Base-by-base conservation (phyloP, 2,329 filamentous ascomycete species). In the Mycosphaerelloides madeirae region DNA sequence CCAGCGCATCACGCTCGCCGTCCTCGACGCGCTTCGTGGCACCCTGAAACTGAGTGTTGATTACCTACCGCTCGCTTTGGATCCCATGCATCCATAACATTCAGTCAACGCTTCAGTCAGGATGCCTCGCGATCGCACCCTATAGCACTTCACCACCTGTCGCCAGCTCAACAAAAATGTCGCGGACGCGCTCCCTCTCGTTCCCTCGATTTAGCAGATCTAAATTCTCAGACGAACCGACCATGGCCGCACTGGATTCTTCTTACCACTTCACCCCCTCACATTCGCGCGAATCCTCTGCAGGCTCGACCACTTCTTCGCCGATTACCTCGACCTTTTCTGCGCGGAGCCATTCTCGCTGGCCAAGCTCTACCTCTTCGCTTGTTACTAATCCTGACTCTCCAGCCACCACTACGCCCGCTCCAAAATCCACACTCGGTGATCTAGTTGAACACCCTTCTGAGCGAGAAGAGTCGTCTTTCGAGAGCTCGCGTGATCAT, bases 371-470 rank as follows among this genome's bases (percentile, higher is more conserved):
- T 0, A 76, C 78, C 20, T 95, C 89, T 1, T 95, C 89, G 4
- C 72, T 87, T 44, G 83, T 85, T 44, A 74, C 86, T 7, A 70
- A 75, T 25, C 72, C 78, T 66, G 50, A 83, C 74, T 43, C 83
- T 75, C 48, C 83, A 75, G 46, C 76, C 69, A 60, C 57, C 31
- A 39, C 22, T 25, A 9, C 73, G 5, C 44, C 50, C 16, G 46
- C 50, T 71, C 70, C 78, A 0, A 87, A 87, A 67, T 76, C 79
- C 48, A 77, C 76, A 41, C 73, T 96, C 50, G 85, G 87, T 13
- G 86, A 93, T 58, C 85, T 96, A 15, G 79, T 89, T 59, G 90
- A 96, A 65, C 89, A 95, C 59, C 82, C 85, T 2, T 68, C 81
- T 32, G 85, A 90, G 63, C 78, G 77, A 42, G 85, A 85, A 16